Percentiles rank a stretch among this genome's conserved stretches.
Evolutionary conservation across 2,329 filamentous ascomycete genomes (phyloP).

Genomic region (Trichoderma oligosporum): DNA sequence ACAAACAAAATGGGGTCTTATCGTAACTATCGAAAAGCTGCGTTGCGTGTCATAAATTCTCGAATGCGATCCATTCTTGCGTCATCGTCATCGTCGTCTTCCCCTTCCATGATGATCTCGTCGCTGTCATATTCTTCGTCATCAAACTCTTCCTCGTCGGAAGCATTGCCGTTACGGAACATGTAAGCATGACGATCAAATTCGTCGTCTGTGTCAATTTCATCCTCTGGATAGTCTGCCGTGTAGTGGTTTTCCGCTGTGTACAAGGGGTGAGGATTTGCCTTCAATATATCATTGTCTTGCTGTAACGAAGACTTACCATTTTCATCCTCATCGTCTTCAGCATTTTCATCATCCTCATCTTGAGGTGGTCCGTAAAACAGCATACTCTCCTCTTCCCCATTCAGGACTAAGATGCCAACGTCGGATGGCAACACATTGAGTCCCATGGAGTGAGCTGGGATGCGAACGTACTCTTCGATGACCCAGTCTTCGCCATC

Average conservation of each 20-base stretch:
- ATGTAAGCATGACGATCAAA: slow-evolving; percentile 52
- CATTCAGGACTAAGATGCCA: slow-evolving; percentile 54
- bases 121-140: slow-evolving; percentile 37
- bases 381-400: slow-evolving; percentile 54
- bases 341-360: slow-evolving; percentile 57
- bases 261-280: slow-evolving; percentile 11
- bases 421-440: slow-evolving; percentile 49
- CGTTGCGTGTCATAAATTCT: slow-evolving; percentile 36
- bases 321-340: slow-evolving; percentile 64
- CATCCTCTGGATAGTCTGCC: slow-evolving; percentile 77
- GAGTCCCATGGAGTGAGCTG: slow-evolving; percentile 47
- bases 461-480: slow-evolving; percentile 61
- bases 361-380: slow-evolving; percentile 58
- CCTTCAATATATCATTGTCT: background rate
- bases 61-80: slow-evolving; percentile 39
- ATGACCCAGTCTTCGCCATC: slow-evolving; percentile 59
- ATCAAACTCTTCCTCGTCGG: slow-evolving; percentile 54
- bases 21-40: slow-evolving; percentile 21
- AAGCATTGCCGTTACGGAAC: slow-evolving; percentile 51
- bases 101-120: slow-evolving; percentile 37
- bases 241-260: slow-evolving; percentile 73
- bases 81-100: slow-evolving; percentile 35
- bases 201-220: slow-evolving; percentile 63
- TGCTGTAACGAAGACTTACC: slow-evolving; percentile 41
- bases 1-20: background rate